phyloP scores from a whole-genome alignment of 106 monocot species.

The Agapanthus africanus region DNA sequence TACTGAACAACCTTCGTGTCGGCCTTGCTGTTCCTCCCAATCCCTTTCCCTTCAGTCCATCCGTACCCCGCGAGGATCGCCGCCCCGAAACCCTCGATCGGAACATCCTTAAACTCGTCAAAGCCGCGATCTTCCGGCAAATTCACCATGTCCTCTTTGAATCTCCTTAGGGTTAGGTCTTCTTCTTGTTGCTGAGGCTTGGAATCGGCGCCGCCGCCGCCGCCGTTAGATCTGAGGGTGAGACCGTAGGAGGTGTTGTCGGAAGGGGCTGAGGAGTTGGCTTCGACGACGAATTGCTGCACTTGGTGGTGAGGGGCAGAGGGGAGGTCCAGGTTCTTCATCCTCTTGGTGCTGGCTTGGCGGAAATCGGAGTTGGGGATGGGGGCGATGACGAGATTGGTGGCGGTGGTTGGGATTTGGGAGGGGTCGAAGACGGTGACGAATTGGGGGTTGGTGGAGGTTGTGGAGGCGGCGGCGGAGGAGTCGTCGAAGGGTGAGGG shows the following conservation, averaged over 20 bases:
- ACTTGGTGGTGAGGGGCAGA: constrained; percentile 7
- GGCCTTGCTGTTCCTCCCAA: constrained; percentile 53
- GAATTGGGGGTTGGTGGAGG: constrained; percentile 32
- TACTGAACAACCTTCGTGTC: constrained; percentile 64
- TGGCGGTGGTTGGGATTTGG: constrained; percentile 27
- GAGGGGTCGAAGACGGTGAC: constrained; percentile 88
- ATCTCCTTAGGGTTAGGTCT: constrained; percentile 16
- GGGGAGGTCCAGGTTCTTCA: constrained; percentile 48
- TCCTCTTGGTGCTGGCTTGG: constrained; percentile 30
- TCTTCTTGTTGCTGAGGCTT: not conserved
- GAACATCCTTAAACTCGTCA: constrained; percentile 63
- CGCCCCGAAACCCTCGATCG: constrained; percentile 59
- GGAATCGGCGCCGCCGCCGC: not conserved
- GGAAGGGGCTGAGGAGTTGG: constrained; percentile 19
- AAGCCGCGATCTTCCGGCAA: constrained; percentile 67
- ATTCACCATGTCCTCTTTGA: constrained; percentile 33
- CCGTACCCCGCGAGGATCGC: constrained; percentile 72
- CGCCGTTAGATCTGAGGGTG: constrained; percentile 30
- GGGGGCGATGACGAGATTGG: constrained; percentile 47
- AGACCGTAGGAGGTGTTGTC: constrained; percentile 58
- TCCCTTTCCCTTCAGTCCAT: constrained; percentile 69
- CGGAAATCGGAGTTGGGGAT: constrained; percentile 52
- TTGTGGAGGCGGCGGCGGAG: not conserved
- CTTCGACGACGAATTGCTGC: constrained; percentile 46
- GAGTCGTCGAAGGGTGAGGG: constrained; percentile 10